phyloP scores from a whole-genome alignment of 371 early-diverging fungal genomes.

The Mortierella sp. region DNA sequence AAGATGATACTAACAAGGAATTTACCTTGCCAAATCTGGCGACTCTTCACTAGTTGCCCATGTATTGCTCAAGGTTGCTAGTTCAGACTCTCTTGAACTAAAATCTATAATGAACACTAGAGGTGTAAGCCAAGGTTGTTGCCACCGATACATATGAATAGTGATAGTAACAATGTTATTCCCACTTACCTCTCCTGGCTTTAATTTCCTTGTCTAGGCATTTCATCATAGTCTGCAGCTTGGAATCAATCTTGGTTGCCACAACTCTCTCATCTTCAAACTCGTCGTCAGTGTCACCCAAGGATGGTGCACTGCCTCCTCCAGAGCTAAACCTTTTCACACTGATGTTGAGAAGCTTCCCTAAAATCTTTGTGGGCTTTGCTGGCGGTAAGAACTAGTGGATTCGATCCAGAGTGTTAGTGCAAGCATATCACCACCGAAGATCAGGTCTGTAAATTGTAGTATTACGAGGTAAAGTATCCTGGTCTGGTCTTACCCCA shows the following conservation, averaged over 20 bases:
- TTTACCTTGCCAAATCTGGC: slow-evolving; percentile 41
- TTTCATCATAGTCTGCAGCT: slow-evolving; percentile 44
- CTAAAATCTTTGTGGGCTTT: slow-evolving; percentile 41
- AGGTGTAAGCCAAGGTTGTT: neutral
- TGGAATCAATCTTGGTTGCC: slow-evolving; percentile 32
- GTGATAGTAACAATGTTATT: too few relatives aligned
- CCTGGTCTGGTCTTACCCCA: slow-evolving; percentile 25
- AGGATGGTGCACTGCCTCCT: slow-evolving; percentile 5
- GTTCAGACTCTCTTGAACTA: slow-evolving; percentile 50
- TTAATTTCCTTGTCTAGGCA: slow-evolving; percentile 49
- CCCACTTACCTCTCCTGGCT: slow-evolving; percentile 40
- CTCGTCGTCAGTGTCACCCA: slow-evolving; percentile 52
- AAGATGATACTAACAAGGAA: neutral
- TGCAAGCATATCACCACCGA: neutral
- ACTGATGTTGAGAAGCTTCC: slow-evolving; percentile 40
- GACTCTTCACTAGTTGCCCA: slow-evolving; percentile 38
- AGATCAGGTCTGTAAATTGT: neutral
- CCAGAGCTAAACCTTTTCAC: slow-evolving; percentile 50
- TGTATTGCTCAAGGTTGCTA: slow-evolving; percentile 35
- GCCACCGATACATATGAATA: neutral
- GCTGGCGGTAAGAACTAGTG: slow-evolving; percentile 44
- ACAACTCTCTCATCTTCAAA: slow-evolving; percentile 47
- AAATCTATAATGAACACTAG: slow-evolving; percentile 18
- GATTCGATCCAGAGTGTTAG: neutral
- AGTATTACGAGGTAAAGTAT: neutral